phyloP scores from a whole-genome alignment of 768 basidiomycete species.

The Podaxis rugospora region DNA sequence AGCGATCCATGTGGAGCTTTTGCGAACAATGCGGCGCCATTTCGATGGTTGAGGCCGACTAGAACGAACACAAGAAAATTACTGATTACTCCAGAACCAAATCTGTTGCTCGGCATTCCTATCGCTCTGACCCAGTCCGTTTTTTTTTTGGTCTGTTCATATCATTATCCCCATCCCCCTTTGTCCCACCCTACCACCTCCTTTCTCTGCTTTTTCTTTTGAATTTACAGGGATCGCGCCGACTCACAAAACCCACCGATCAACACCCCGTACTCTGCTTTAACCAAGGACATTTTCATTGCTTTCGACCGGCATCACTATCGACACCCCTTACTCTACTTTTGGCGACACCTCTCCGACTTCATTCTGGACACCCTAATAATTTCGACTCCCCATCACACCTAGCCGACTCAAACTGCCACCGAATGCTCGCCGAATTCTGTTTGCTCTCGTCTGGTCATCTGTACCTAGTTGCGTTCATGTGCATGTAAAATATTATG shows the following conservation, averaged over 20 bases:
- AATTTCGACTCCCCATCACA: neutral
- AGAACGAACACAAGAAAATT: conserved; percentile 18
- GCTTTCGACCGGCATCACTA: neutral
- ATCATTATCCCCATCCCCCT: conserved; percentile 11
- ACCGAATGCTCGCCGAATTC: neutral
- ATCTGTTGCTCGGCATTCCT: neutral
- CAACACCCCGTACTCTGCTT: neutral
- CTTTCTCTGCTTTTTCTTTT: neutral
- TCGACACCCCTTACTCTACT: neutral
- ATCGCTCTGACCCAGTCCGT: neutral
- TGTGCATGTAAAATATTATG: conserved; percentile 5
- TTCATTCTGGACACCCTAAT: neutral
- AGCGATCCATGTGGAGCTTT: conserved; percentile 82
- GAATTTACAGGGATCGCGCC: neutral
- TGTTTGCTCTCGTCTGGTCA: neutral
- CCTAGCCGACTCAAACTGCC: neutral
- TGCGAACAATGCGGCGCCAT: conserved; percentile 88
- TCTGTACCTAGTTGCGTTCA: conserved; percentile 3
- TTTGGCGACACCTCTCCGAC: conserved; percentile 4
- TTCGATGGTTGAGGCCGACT: conserved; percentile 81
- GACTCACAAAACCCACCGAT: neutral
- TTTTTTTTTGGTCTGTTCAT: neutral
- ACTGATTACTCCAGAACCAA: conserved; percentile 1
- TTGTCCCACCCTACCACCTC: neutral
- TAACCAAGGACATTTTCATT: neutral